Conservation (phyloP, 306 rosid species). For the Begonia fuchsioides region DNA sequence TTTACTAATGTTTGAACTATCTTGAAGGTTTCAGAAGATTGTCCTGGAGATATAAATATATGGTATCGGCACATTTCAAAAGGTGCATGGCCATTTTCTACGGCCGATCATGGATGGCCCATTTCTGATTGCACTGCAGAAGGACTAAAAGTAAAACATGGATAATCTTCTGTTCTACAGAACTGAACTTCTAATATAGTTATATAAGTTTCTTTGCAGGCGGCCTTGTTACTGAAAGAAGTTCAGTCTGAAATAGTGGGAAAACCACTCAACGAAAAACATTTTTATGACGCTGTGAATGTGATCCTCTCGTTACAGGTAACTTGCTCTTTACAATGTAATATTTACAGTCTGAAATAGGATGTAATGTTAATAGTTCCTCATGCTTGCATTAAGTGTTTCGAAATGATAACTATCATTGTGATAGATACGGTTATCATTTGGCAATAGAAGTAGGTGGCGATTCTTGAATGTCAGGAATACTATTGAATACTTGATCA, state of each 20-base stretch:
- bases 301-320: conserved; percentile 78
- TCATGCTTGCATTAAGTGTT: too few relatives aligned
- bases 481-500: neutral
- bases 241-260: conserved; percentile 45
- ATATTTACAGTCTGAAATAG: too few relatives aligned
- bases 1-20: conserved; percentile 1
- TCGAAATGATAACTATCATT: too few relatives aligned
- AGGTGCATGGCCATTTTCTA: conserved; percentile 91
- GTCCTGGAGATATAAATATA: conserved; percentile 44
- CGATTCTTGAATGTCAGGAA: neutral
- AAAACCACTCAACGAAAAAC: conserved; percentile 35
- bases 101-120: conserved; percentile 94
- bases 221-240: conserved; percentile 41
- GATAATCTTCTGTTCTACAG: conserved; percentile 23
- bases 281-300: conserved; percentile 49
- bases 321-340: neutral
- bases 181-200: neutral
- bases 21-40: conserved; percentile 50
- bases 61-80: conserved; percentile 84
- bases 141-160: conserved; percentile 82
- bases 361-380: too few relatives aligned
- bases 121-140: conserved; percentile 95
- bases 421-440: too few relatives aligned
- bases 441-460: too few relatives aligned
- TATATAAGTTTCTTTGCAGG: conserved; percentile 26